Evolutionary conservation across 208 protist species (phyloP).

Genomic region (Endotrypanum monterogeii): DNA sequence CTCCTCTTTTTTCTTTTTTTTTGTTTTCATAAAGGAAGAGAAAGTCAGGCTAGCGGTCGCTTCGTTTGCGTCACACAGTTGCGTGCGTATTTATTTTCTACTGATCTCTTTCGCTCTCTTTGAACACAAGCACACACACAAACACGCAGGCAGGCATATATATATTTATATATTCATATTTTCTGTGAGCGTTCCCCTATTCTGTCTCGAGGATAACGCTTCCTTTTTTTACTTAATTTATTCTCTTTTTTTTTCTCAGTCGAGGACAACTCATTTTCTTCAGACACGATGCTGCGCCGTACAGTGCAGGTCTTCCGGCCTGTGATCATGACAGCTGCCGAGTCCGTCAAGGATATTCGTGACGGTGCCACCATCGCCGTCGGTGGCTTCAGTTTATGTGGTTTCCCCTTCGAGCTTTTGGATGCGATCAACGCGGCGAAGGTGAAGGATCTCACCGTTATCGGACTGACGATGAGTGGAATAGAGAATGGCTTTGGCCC

Average conservation of each 20-base stretch:
- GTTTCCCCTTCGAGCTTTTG: constrained; percentile 88
- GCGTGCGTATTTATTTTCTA: constrained; percentile 6
- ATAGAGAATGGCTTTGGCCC: constrained; percentile 88
- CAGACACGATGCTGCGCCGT: constrained; percentile 21
- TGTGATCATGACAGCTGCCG: constrained; percentile 32
- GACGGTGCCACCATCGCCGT: constrained; percentile 59
- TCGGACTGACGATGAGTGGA: constrained; percentile 85
- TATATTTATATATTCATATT: neutral
- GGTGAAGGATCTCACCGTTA: constrained; percentile 82
- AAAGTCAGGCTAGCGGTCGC: no score
- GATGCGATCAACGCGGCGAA: constrained; percentile 49
- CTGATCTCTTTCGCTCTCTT: neutral
- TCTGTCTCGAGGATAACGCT: no score
- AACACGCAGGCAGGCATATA: no score
- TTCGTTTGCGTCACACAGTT: neutral
- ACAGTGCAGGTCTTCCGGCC: constrained; percentile 10
- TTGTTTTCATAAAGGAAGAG: no score
- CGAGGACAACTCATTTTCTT: no score
- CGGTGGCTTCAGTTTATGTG: constrained; percentile 93
- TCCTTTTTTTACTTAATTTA: no score
- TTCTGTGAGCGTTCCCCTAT: no score
- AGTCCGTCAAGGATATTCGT: constrained; percentile 57
- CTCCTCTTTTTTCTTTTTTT: neutral
- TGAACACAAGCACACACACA: no score
- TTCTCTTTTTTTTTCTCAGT: neutral